Conservation (phyloP, 2,329 filamentous ascomycete genomes). For the Aspergillus neoniger region DNA sequence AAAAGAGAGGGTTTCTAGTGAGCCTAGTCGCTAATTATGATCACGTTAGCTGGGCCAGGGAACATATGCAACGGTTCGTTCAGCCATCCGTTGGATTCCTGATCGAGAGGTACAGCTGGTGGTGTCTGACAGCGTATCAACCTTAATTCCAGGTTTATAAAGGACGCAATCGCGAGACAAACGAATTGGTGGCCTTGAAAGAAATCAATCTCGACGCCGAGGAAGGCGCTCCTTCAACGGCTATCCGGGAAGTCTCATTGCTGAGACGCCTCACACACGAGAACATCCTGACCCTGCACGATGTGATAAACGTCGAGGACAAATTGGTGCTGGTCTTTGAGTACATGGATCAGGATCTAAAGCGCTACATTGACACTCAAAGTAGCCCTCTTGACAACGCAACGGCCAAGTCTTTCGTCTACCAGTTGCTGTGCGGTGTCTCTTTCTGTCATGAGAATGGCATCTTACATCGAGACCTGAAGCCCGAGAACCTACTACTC, state of each 20-base stretch:
- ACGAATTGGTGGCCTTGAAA: conserved; percentile 1
- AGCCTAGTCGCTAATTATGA: background rate
- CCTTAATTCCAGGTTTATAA: background rate
- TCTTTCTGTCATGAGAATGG: conserved; percentile 97
- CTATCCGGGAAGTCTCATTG: conserved; percentile 93
- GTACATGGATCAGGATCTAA: conserved; percentile 95
- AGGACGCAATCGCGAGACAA: background rate
- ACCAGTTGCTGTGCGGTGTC: conserved; percentile 88
- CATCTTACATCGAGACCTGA: conserved; percentile 89
- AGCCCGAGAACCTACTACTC: conserved; percentile 93
- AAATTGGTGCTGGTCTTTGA: conserved; percentile 99
- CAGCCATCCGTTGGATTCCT: background rate
- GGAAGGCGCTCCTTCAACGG: conserved; percentile 92
- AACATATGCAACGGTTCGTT: conserved; percentile 4
- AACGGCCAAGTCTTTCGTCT: conserved; percentile 98
- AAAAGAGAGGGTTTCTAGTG: no score
- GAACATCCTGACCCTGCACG: conserved; percentile 92
- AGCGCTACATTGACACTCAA: conserved; percentile 94
- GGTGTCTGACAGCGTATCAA: background rate
- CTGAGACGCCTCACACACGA: conserved; percentile 99
- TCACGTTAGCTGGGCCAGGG: conserved; percentile 1
- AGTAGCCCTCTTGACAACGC: conserved; percentile 82
- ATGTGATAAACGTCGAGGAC: conserved; percentile 98
- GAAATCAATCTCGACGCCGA: conserved; percentile 48
- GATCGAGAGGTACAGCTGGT: background rate